Base-by-base conservation (phyloP, 139 green algal species). In the Micromonas commoda region DNA sequence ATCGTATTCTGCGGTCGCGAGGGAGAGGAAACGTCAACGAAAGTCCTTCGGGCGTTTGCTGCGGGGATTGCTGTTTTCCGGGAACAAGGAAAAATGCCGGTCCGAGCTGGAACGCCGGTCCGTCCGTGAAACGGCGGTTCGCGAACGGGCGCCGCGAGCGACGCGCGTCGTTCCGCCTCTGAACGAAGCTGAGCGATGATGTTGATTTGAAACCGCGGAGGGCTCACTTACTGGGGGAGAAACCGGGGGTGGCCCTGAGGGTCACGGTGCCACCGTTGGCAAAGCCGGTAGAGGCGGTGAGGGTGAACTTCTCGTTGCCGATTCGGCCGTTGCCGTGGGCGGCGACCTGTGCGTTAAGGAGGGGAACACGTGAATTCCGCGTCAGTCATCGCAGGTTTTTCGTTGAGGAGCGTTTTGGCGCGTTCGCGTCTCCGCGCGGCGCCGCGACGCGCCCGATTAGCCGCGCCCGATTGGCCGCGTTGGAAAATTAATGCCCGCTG, bases 201-300 rank as follows among this genome's bases (percentile, higher is more conserved):
- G 20, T 24, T 32, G 28, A 34, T 34, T 70, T 26, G 63, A 21
- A 26, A 70, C 63, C 28, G 28, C 31, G 63, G 63, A 31, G 16
- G 63, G 31, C 20, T 24, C 31, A 39, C 3, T 32, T 26, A 34
- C 63, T 32, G n/a, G 63, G 63, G 28, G 20, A 23, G 28, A 32
- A 70, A 1, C 63, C 63, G 28, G 68, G 68, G 26, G 28, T 75
- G 20, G 38, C 37, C 37, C 33, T 63, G 34, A 75, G 29, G 24
- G 37, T 63, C 20, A 75, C 35, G 24, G 20, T 23, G 24, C 68
- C 68, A 63, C 37, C 68, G 19, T 39, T 39, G 19, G 23, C 26
- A 39, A 75, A 39, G 26, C 20, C 26, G 6, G 37, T 21, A 37
- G 68, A 75, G 37, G 29, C 68, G 68, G 37, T 53, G 68, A 75